Conservation (phyloP, 495 filamentous ascomycete genomes). For the Penicillium turbatum region DNA sequence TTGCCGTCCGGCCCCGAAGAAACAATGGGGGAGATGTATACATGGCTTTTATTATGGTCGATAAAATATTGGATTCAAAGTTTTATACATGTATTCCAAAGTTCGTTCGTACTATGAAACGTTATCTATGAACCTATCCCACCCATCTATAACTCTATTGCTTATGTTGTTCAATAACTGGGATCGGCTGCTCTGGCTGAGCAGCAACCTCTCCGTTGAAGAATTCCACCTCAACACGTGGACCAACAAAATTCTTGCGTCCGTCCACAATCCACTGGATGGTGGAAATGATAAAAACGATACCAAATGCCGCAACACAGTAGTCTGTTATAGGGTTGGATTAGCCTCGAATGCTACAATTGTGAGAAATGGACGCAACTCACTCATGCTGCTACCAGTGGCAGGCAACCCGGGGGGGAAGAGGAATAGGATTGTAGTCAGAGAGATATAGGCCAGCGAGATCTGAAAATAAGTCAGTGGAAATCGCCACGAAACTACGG, state of each 20-base stretch:
- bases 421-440: constrained; percentile 72
- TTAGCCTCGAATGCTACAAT: constrained; percentile 7
- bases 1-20: too few species aligned
- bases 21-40: too few species aligned
- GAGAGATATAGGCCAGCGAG: constrained; percentile 58
- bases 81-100: too few species aligned
- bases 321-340: constrained; percentile 44
- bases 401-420: constrained; percentile 67
- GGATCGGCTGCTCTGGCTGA: constrained; percentile 16
- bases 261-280: constrained; percentile 72
- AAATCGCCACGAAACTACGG: not conserved
- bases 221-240: constrained; percentile 48
- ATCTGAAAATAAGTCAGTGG: constrained; percentile 38
- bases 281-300: constrained; percentile 60
- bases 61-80: too few species aligned
- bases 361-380: constrained; percentile 6
- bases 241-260: constrained; percentile 65
- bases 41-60: too few species aligned
- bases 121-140: not conserved
- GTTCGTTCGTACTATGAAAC: too few species aligned
- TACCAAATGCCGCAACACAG: constrained; percentile 64
- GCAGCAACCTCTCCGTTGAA: constrained; percentile 25
- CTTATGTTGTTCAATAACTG: constrained; percentile 20
- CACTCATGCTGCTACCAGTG: constrained; percentile 69
- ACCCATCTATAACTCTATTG: not conserved